phyloP scores from a whole-genome alignment of 2,329 filamentous ascomycete species.

The Monascus ruber region DNA sequence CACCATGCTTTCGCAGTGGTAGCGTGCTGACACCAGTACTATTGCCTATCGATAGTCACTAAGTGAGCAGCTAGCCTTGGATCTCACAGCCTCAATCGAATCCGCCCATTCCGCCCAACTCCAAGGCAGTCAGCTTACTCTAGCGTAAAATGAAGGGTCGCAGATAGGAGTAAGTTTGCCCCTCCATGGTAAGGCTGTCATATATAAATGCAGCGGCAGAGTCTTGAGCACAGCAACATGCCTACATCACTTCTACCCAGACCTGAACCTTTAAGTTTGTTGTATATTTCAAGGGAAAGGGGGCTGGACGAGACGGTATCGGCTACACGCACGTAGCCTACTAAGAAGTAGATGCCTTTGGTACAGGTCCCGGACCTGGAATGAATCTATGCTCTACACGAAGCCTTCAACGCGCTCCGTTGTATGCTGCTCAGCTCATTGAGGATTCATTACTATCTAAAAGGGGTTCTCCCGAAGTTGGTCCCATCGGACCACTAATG shows the following conservation, averaged over 20 bases:
- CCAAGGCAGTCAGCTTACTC: conserved; percentile 1
- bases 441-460: no score
- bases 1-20: conserved; percentile 1
- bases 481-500: no score
- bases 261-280: neutral
- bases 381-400: no score
- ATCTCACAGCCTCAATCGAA: neutral
- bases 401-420: no score
- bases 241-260: conserved; percentile 1
- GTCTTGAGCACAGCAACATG: neutral
- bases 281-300: no score
- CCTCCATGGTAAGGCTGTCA: conserved; percentile 1
- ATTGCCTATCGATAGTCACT: conserved; percentile 1
- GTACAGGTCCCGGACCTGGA: no score
- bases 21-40: conserved; percentile 1
- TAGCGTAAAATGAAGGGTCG: neutral
- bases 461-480: no score
- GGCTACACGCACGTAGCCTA: no score
- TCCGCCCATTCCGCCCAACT: conserved; percentile 1
- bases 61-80: neutral
- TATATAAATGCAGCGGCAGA: neutral
- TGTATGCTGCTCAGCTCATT: no score
- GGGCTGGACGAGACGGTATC: no score
- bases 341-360: no score
- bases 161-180: neutral